Base-by-base conservation (phyloP, 257 asterid genomes). In the Haberlea rhodopensis region DNA sequence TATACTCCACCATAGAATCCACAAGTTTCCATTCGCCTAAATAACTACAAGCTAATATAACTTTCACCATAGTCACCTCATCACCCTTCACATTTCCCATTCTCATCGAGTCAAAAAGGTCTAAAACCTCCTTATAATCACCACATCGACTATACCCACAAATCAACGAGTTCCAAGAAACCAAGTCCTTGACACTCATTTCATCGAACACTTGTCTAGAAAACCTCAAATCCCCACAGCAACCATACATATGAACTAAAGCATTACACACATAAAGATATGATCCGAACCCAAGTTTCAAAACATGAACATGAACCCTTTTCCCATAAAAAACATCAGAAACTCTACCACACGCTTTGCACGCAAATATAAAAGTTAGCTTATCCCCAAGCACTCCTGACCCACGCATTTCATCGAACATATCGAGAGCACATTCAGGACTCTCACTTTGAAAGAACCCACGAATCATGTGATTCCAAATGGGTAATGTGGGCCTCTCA, bases 161-260 rank as follows among this genome's bases (percentile, higher is more conserved):
- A 45, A 79, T 72, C 70, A 79, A 66, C 1, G 81, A 79, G 61
- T 75, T 79, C 84, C 84, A 79, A 31, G 84, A 75, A n/a, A 75
- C 71, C 55, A 75, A 66, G 55, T 79, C 84, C 60, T 49, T 69
- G 0, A 69, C 79, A 29, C 48, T 29, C 72, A 79, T 75, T 66
- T 68, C 81, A 57, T 75, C 76, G 24, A 79, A 75, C 23, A 69
- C 10, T 22, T 63, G 19, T 53, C 71, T 11, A 5, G 79, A 68
- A 57, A 32, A 37, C 53, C 20, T 37, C 69, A 66, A 40, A 21
- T 69, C 75, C 46, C 81, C 76, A 59, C 81, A 75, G 18, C 57
- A 65, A 20, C 67, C 74, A 46, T 72, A 69, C 81, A 72, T 66
- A 27, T 53, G 34, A 57, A 79, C 23, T 58, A 66, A 45, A 68